Base-by-base conservation (phyloP, 495 filamentous ascomycete species). In the Chaetomium tenue region DNA sequence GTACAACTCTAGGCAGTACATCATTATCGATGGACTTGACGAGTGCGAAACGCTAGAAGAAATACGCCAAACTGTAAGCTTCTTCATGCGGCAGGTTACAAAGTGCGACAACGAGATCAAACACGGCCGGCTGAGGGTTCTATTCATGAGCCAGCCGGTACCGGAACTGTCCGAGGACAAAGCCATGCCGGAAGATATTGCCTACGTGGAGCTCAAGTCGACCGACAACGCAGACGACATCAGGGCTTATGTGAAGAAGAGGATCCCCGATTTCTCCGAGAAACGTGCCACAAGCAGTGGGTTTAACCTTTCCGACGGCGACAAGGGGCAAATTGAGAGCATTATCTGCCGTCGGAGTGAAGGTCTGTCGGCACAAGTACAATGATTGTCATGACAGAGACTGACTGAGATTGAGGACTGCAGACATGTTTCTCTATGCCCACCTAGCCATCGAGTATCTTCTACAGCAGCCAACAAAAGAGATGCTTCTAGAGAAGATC, bases 161-260 rank as follows among this genome's bases (percentile, higher is more conserved):
- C 42, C 42, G 42, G 42, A 46, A 16, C 42, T 46, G 18, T 46
- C 42, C 42, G 42, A 46, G 42, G 42, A 46, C 42, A 46, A 46
- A 46, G 18, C 42, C 42, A 46, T 46, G 42, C 42, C 42, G 42
- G 42, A 46, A 46, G 42, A 46, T 46, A 16, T n/a, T 46, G 42
- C 42, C 42, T 46, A 16, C 18, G 42, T 46, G 42, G 42, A 46
- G 5, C 42, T 46, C 42, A 46, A 46, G 5, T 46, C 42, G 42
- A 15, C 42, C 42, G 42, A 46, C 42, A 46, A 46, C 42, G 42
- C 42, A 46, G 42, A 46, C 12, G 42, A 46, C 42, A 46, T 46
- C 42, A 46, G 42, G 18, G 42, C 42, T 46, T 46, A 46, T 46
- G 42, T 46, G 42, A 46, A 46, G 42, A 46, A 46, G 42, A 46